A percentile compares a stretch with the other conserved stretches of the same genome.
These are phyloP conservation scores for Amanita pallidorosea DNA, from an alignment of 768 basidiomycete genomes.

Conservation along the genomic window DNA sequence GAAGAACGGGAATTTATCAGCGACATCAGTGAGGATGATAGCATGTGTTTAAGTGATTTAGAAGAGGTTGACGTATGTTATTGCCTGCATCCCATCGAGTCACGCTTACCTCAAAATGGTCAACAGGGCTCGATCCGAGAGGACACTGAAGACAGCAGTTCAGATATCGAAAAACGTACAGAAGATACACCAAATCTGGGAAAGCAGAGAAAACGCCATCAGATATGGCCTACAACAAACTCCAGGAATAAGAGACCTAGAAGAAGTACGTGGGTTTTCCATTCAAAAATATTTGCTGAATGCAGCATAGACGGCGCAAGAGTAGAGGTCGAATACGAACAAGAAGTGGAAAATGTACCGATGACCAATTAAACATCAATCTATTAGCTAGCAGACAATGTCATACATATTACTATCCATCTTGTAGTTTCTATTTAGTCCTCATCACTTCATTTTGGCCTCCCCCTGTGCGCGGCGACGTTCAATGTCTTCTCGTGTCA, in stretches of 20 bases:
- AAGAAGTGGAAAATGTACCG: slow-evolving; percentile 69
- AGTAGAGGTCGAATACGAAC: slow-evolving; percentile 95
- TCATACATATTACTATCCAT: not conserved
- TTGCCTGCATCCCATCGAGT: slow-evolving; percentile 17
- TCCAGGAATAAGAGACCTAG: slow-evolving; percentile 51
- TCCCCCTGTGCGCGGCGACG: slow-evolving; percentile 17
- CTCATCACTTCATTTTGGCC: not conserved
- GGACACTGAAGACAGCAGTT: slow-evolving; percentile 30
- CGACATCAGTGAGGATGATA: slow-evolving; percentile 58
- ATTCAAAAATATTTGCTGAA: slow-evolving; percentile 2
- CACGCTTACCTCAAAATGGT: not conserved
- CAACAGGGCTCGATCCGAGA: slow-evolving; percentile 23
- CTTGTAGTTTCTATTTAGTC: not conserved
- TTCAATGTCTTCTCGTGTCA: slow-evolving; percentile 63
- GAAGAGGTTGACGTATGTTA: slow-evolving; percentile 57
- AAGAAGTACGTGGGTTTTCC: slow-evolving; percentile 34
- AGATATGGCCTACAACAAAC: slow-evolving; percentile 35
- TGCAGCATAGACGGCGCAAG: slow-evolving; percentile 49
- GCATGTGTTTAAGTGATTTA: slow-evolving; percentile 42
- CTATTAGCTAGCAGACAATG: not conserved
- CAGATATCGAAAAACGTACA: slow-evolving; percentile 25
- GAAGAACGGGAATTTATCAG: slow-evolving; percentile 67
- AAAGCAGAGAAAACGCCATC: slow-evolving; percentile 52
- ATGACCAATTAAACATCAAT: slow-evolving; percentile 32
- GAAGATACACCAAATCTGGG: slow-evolving; percentile 38